phyloP scores from a whole-genome alignment of 2,329 filamentous ascomycete genomes.

The Paecilomyces dactylethromorphus region DNA sequence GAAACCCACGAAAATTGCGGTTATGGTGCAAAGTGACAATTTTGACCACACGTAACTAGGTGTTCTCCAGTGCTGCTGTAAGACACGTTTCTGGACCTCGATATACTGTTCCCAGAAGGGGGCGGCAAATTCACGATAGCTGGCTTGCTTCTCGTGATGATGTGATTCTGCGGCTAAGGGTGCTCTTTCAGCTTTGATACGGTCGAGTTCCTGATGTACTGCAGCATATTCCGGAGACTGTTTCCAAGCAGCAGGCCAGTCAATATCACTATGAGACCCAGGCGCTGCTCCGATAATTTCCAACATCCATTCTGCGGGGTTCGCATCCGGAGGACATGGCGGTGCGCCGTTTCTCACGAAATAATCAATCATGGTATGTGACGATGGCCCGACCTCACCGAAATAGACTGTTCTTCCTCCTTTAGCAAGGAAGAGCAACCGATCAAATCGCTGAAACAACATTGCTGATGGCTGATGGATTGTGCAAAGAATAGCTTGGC shows the following conservation, averaged over 20 bases:
- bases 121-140: constrained; percentile 73
- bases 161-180: constrained; percentile 33
- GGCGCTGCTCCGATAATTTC: constrained; percentile 54
- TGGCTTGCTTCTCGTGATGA: constrained; percentile 37
- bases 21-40: constrained; percentile 57
- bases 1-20: constrained; percentile 73
- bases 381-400: constrained; percentile 58
- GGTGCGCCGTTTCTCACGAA: constrained; percentile 61
- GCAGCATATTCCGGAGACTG: constrained; percentile 50
- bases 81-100: constrained; percentile 66
- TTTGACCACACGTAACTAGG: constrained; percentile 88
- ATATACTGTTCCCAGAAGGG: constrained; percentile 62
- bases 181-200: constrained; percentile 36
- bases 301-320: constrained; percentile 73
- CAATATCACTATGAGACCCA: constrained; percentile 55
- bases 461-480: constrained; percentile 97
- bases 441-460: constrained; percentile 80
- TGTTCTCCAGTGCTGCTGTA: constrained; percentile 88
- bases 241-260: constrained; percentile 61
- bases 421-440: constrained; percentile 56
- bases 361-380: constrained; percentile 51
- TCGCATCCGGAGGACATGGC: constrained; percentile 55
- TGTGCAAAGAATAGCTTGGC: constrained; percentile 91
- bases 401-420: constrained; percentile 66
- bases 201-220: constrained; percentile 52